These are phyloP conservation scores for Backusella macrospora DNA, from an alignment of 192 early-diverging fungal species.

Conservation along the genomic window DNA sequence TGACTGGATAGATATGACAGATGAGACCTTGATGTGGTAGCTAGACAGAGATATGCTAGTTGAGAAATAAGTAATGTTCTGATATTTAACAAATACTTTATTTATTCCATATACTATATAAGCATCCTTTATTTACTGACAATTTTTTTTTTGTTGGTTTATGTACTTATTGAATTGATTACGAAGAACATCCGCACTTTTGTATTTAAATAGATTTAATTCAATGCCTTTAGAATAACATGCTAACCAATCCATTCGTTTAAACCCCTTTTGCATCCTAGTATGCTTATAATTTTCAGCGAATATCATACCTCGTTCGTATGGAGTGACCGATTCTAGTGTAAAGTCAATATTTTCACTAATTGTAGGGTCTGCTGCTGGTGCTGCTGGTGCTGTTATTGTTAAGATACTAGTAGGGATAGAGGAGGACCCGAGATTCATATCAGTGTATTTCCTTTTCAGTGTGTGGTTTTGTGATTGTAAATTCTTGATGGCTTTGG, in stretches of 20 bases:
- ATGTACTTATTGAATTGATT: conserved; percentile 1
- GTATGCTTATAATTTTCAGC: conserved; percentile 9
- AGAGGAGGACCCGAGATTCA: conserved; percentile 11
- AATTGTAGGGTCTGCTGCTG: conserved; percentile 16
- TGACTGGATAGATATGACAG: too few species aligned
- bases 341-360: conserved; percentile 22
- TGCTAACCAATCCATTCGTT: conserved; percentile 1
- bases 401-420: conserved; percentile 19
- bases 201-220: conserved; percentile 6
- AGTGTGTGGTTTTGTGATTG: neutral
- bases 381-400: neutral
- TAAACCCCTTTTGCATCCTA: conserved; percentile 23
- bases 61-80: neutral
- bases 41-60: too few species aligned
- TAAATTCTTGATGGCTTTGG: conserved; percentile 13
- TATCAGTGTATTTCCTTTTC: conserved; percentile 17
- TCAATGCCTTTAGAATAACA: neutral
- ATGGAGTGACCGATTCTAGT: conserved; percentile 17
- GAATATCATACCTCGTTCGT: conserved; percentile 17
- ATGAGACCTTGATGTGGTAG: too few species aligned
- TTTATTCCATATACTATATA: neutral
- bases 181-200: neutral
- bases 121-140: conserved; percentile 1
- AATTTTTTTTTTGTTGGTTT: neutral
- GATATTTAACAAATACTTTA: conserved; percentile 1